Evolutionary conservation across 257 asterid genomes (phyloP), one percentile per base, ranked within the genome.

Genomic region (Solanum lycopersicoides): DNA sequence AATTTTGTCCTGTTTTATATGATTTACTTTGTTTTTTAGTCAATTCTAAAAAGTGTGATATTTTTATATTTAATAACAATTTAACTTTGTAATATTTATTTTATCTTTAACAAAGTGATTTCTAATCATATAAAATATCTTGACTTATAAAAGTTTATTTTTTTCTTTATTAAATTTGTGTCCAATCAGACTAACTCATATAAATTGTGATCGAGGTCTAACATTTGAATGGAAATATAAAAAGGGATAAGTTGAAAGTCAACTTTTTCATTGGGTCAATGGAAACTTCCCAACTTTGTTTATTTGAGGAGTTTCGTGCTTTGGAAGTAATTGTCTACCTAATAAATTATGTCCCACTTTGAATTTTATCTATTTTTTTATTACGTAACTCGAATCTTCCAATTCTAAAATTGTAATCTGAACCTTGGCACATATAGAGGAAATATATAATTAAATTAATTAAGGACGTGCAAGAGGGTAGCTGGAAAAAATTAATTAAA

Each of bases 211-310:
- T 56, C 0, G n/a, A 18, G 65, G 4, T 23, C 60, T 50, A 50
- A 50, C 60, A 50, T 50, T 60, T 60, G 37, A 37, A 83, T 63
- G 28, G 41, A 18, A 83, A 63, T 63, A n/a, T n/a, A 79, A 45
- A 45, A 15, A 2, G 32, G 68, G 6, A 10, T 18, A 28, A 45
- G 21, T 10, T 71, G 3, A 63, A 77, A 79, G 86, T 87, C 88
- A 87, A 87, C 88, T 16, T 68, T 68, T 42, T 60, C 66, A 6
- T 85, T 66, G 66, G 87, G 87, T 85, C 87, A 85, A 85, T 68
- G 87, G 66, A 85, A 65, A 72, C 79, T 85, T 41, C 87, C 47
- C 11, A 85, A 44, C 42, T 25, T 85, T 68, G 28, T 25, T 68
- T 42, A 68, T 68, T 85, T 66, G 66, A 35, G 30, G 69, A 82